Conservation (phyloP, 192 early-diverging fungal genomes). For the Rhizoclosmatium globosum region DNA sequence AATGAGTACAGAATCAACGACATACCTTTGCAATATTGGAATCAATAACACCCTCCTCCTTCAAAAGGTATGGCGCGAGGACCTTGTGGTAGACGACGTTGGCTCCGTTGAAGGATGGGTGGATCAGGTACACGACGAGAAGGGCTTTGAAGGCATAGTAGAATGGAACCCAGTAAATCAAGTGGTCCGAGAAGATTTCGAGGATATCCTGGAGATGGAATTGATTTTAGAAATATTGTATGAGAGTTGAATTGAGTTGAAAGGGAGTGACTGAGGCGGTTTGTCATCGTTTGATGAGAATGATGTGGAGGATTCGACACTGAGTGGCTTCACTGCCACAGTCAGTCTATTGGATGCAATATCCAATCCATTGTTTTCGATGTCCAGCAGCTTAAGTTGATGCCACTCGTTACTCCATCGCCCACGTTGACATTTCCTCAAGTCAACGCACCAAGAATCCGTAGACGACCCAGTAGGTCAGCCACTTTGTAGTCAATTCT, state of each 20-base stretch:
- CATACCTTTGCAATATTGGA: conserved; percentile 48
- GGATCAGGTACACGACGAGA: conserved; percentile 85
- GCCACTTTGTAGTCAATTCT: conserved; percentile 86
- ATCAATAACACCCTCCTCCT: conserved; percentile 56
- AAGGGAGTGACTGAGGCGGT: no score
- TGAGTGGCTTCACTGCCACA: no score
- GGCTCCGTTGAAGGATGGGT: conserved; percentile 83
- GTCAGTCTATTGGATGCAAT: no score
- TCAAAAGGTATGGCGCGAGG: conserved; percentile 78
- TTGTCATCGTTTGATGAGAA: no score
- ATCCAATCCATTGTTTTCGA: no score
- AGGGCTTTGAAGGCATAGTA: conserved; percentile 94
- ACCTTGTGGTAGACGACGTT: conserved; percentile 77
- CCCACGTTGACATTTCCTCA: no score
- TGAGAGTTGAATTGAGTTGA: no score
- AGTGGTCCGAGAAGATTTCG: conserved; percentile 90
- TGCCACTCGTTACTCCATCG: no score
- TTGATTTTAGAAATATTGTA: no score
- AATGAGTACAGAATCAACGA: neutral
- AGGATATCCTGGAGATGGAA: conserved; percentile 75
- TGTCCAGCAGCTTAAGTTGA: no score
- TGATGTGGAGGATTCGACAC: no score
- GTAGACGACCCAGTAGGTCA: conserved; percentile 71
- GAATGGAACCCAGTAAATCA: conserved; percentile 86
- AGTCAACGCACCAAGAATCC: conserved; percentile 76